A percentile compares a stretch with the other conserved stretches of the same genome.
These are phyloP conservation scores for Sanguinoderma infundibulare DNA, from an alignment of 1,284 basidiomycete species.

Conservation along the genomic window DNA sequence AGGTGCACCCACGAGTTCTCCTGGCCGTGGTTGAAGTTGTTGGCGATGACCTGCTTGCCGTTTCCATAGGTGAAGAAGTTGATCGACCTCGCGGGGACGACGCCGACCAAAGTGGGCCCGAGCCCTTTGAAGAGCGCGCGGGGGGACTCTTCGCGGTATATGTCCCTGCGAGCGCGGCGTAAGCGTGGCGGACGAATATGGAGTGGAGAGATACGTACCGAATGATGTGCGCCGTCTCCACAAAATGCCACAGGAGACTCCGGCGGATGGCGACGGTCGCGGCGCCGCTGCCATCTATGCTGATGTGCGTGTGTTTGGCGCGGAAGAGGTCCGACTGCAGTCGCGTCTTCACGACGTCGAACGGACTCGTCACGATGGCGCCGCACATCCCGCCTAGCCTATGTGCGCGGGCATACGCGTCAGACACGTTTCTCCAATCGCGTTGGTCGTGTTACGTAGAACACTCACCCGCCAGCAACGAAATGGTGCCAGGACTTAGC, in stretches of 20 bases:
- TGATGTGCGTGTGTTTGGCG: conserved; percentile 54
- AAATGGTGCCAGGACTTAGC: conserved; percentile 87
- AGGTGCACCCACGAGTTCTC: conserved; percentile 91
- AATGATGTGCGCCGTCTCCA: conserved; percentile 92
- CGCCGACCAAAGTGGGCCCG: conserved; percentile 93
- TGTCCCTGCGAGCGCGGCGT: conserved; percentile 59
- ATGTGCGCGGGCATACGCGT: not conserved
- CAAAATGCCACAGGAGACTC: conserved; percentile 87
- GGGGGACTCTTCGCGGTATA: conserved; percentile 89
- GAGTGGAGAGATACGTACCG: conserved; percentile 54
- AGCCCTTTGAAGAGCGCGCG: conserved; percentile 94
- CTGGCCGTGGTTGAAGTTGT: conserved; percentile 79
- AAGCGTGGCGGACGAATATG: not conserved
- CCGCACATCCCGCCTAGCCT: conserved; percentile 98
- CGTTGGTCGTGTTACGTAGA: conserved; percentile 6
- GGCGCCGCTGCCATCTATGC: conserved; percentile 47
- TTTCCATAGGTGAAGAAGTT: conserved; percentile 99
- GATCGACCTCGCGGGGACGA: conserved; percentile 94
- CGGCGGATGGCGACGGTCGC: conserved; percentile 43
- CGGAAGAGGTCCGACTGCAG: conserved; percentile 91
- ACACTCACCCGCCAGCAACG: conserved; percentile 81
- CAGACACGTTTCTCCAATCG: conserved; percentile 9
- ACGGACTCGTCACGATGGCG: conserved; percentile 94
- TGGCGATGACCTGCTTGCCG: conserved; percentile 90
- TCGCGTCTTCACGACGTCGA: conserved; percentile 98